Evolutionary conservation across 2,329 filamentous ascomycete genomes (phyloP).

Genomic region (Cordyceps fumosorosea): DNA sequence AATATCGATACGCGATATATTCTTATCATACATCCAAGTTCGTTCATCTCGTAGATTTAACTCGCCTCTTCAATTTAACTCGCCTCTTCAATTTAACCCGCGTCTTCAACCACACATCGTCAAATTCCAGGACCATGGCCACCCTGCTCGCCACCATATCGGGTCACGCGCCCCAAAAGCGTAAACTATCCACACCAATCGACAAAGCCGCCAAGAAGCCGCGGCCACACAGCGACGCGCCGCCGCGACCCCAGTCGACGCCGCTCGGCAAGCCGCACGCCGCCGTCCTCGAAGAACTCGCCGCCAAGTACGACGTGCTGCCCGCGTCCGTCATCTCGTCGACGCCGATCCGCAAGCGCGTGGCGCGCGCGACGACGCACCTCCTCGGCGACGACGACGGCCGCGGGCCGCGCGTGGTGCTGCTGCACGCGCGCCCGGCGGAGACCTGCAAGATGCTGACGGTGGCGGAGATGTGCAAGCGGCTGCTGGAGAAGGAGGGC

Average conservation of each 20-base stretch:
- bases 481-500: constrained; percentile 41
- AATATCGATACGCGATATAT: background rate
- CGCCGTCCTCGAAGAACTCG: constrained; percentile 31
- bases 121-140: background rate
- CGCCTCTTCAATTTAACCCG: background rate
- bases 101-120: background rate
- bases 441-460: too few species aligned
- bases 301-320: constrained; percentile 42
- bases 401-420: constrained; percentile 26
- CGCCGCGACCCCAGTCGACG: background rate
- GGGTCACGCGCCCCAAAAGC: background rate
- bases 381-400: constrained; percentile 24
- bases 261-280: constrained; percentile 11
- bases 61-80: too few species aligned
- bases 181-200: background rate
- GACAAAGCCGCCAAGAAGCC: background rate
- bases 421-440: constrained; percentile 42
- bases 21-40: background rate
- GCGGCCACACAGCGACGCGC: background rate
- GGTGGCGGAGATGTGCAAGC: constrained; percentile 54
- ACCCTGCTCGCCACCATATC: background rate
- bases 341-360: constrained; percentile 51
- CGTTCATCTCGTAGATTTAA: background rate
- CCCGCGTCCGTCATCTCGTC: constrained; percentile 52
- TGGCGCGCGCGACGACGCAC: constrained; percentile 38